Evolutionary conservation across 306 rosid genomes (phyloP), one percentile per base, ranked within the genome.

Genomic region (Cicer chorassanicum): DNA sequence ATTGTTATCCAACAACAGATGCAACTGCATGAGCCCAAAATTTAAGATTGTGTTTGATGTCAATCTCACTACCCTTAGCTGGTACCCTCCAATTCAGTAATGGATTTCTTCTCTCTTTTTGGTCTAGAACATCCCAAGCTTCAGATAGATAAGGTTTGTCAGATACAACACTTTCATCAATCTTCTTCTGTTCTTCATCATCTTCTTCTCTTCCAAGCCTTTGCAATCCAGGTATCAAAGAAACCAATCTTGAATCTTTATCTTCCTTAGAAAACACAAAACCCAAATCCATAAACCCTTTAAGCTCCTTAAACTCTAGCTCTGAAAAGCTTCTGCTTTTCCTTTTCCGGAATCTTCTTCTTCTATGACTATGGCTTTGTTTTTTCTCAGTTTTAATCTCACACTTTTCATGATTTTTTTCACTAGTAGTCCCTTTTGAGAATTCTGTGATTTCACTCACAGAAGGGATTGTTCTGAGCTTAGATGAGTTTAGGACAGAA

Each of bases 201-300:
- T 41, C n/a, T 8, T 43, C 76, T 65, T 51, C 78, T 44, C 16
- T 61, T 53, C 90, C 84, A 1, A 84, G 62, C 49, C 94, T 87
- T 15, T 90, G 98, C 68, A 90, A 67, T 42, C 91, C 95, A 43
- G 95, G 95, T 70, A 93, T 81, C 64, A 90, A 80, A 2, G 96
- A 86, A 44, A 73, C 96, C 82, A 93, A 72, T 4, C 11, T 78
- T 21, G 85, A 85, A 36, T 83, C 87, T 72, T 48, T 86, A 53
- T 87, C 97, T 54, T 90, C 89, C 68, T 90, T 91, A 7, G 90
- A 83, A 43, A 93, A 93, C 42, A 82, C 93, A 74, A 85, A 93
- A n/a, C 98, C 98, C 82, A 93, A 75, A 90, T 93, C 98, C 93
- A 89, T 90, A 78, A 93, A 89, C 68, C 97, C 95, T 68, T 93